Evolutionary conservation across 1,139 yeast genomes (phyloP), one percentile per base, ranked within the genome.

Genomic region (Yamadazyma kanchanaburiensis): DNA sequence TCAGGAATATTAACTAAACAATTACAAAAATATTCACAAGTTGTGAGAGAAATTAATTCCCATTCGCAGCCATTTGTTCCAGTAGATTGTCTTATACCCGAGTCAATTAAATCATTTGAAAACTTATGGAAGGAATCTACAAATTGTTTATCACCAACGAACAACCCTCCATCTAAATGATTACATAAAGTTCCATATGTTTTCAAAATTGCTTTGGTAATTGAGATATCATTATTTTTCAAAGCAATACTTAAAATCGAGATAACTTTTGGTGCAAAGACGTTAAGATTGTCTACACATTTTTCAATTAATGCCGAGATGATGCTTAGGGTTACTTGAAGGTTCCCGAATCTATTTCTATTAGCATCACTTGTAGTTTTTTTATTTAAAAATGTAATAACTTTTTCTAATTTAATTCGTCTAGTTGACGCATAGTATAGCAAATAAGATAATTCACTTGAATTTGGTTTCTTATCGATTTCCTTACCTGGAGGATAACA

Each of bases 401-500:
- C 96, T 49, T 89, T 89, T 45, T 85, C 91, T 41, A 91, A 67
- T 53, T 91, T 91, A 24, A 87, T 80, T 37, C 96, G 69, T 45
- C 97, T 70, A 6, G 96, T 83, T 24, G 94, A 80, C n/a, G 95
- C 96, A 55, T 89, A 89, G 63, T 85, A 91, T 24, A 89, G 61
- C 44, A 91, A 68, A 53, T 88, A 88, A 37, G 95, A 83, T 30
- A 94, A 68, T 55, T 91, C 97, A 11, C 95, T 86, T 2, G 94
- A 78, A 54, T 89, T 89, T 8, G 98, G 95, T 46, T 83, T 81
- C 60, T 88, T 88, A 46, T 88, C 96, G 5, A 74, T 71, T 6
- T 80, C 81, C 39, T 86, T 72, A 2, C 97, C 96, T 2, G 94
- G 76, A 3, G 96, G 98, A 54, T 89, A 91, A 63, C 98, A 91